phyloP scores from a whole-genome alignment of 2,329 filamentous ascomycete genomes.

The Lachnellula hyalina region DNA sequence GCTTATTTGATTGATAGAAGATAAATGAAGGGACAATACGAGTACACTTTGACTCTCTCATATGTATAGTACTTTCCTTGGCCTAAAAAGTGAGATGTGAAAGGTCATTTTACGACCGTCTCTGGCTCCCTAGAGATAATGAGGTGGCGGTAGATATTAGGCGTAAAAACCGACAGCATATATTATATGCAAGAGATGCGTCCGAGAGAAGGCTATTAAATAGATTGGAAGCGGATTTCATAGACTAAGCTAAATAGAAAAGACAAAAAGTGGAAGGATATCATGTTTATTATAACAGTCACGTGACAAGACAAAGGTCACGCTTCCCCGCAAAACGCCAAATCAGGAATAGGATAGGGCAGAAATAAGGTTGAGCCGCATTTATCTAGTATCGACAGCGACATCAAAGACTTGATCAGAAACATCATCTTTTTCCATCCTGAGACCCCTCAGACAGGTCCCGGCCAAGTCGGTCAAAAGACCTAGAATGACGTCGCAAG shows the following conservation, averaged over 20 bases:
- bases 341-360: conserved; percentile 2
- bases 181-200: too few relatives aligned
- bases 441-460: not conserved
- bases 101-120: too few relatives aligned
- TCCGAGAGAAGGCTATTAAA: not conserved
- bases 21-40: too few relatives aligned
- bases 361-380: conserved; percentile 22
- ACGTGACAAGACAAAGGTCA: not conserved
- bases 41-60: too few relatives aligned
- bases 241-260: not conserved
- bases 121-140: too few relatives aligned
- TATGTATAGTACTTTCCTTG: too few relatives aligned
- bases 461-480: not conserved
- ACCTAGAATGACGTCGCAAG: not conserved
- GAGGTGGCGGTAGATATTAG: too few relatives aligned
- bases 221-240: not conserved
- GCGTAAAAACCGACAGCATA: too few relatives aligned
- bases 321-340: conserved; percentile 6
- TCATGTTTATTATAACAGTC: not conserved
- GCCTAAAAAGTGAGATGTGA: too few relatives aligned
- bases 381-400: conserved; percentile 4
- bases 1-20: too few relatives aligned
- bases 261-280: too few relatives aligned
- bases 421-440: conserved; percentile 5
- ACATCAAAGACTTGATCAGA: conserved; percentile 4